phyloP scores from a whole-genome alignment of 1,284 basidiomycete species.

The Mycosarcoma mackinlayi region DNA sequence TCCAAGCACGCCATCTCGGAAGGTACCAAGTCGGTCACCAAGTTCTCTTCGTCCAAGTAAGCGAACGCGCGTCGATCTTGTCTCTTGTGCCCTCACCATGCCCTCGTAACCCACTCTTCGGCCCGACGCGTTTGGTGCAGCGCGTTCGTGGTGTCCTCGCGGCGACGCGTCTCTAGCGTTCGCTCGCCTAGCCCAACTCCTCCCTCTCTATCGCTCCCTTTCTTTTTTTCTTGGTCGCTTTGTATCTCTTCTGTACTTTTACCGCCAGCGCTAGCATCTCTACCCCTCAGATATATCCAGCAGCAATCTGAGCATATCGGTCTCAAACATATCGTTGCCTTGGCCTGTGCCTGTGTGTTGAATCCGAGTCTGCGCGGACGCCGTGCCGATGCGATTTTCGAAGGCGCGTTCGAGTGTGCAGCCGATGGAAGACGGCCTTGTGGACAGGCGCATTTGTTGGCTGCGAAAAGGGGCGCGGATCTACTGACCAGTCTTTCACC shows the following conservation, averaged over 20 bases:
- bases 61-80: slow-evolving; percentile 3
- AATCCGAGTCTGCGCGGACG: too few species aligned
- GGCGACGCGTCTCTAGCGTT: not conserved
- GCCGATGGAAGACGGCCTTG: too few species aligned
- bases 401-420: too few species aligned
- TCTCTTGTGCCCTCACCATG: slow-evolving; percentile 1
- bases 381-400: too few species aligned
- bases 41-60: slow-evolving; percentile 71
- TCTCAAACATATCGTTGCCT: slow-evolving; percentile 42
- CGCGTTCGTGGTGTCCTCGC: slow-evolving; percentile 44
- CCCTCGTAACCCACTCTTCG: slow-evolving; percentile 5
- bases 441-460: too few species aligned
- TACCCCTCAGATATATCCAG: slow-evolving; percentile 54
- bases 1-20: slow-evolving; percentile 86
- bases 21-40: slow-evolving; percentile 77
- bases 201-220: slow-evolving; percentile 5
- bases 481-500: too few species aligned
- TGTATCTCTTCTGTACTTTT: slow-evolving; percentile 59
- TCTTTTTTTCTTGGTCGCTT: slow-evolving; percentile 42
- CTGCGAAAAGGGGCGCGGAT: too few species aligned
- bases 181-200: slow-evolving; percentile 11
- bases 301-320: slow-evolving; percentile 59
- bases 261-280: slow-evolving; percentile 54
- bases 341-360: slow-evolving; percentile 9
- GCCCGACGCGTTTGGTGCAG: slow-evolving; percentile 42